Percentiles rank a stretch among this genome's conserved stretches.
These are phyloP conservation scores for Aspergillus cejpii DNA, from an alignment of 2,329 filamentous ascomycete genomes.

Conservation along the genomic window DNA sequence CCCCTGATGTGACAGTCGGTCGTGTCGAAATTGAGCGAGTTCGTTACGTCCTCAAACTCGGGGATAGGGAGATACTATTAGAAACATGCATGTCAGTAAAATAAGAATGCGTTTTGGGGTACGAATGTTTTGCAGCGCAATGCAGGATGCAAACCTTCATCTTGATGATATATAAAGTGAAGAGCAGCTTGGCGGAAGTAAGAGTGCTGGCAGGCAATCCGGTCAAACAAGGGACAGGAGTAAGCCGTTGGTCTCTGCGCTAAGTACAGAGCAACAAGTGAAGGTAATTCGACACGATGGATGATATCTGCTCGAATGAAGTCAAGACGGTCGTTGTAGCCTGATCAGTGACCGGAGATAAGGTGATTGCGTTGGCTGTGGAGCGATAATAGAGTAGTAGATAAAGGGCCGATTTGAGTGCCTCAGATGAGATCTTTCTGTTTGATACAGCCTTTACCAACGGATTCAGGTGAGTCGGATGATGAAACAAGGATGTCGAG, in stretches of 20 bases:
- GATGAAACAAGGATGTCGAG: conserved; percentile 11
- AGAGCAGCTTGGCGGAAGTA: not conserved
- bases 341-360: conserved; percentile 37
- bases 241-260: not conserved
- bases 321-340: not conserved
- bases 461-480: conserved; percentile 8
- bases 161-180: conserved; percentile 8
- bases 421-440: not conserved
- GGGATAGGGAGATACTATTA: conserved; percentile 80
- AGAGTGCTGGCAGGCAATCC: not conserved
- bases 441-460: conserved; percentile 15
- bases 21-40: conserved; percentile 91
- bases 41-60: conserved; percentile 85
- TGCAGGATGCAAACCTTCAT: conserved; percentile 16
- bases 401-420: conserved; percentile 2
- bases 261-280: not conserved
- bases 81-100: conserved; percentile 11
- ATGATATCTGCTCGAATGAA: not conserved
- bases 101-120: conserved; percentile 1
- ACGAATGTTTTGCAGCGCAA: not conserved
- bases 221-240: not conserved
- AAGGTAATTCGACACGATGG: not conserved
- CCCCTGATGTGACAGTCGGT: conserved; percentile 87
- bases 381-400: conserved; percentile 23
- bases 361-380: conserved; percentile 24